Evolutionary conservation across 1,284 basidiomycete species (phyloP), one percentile per base, ranked within the genome.

Genomic region (Singerocomus inundabilis): DNA sequence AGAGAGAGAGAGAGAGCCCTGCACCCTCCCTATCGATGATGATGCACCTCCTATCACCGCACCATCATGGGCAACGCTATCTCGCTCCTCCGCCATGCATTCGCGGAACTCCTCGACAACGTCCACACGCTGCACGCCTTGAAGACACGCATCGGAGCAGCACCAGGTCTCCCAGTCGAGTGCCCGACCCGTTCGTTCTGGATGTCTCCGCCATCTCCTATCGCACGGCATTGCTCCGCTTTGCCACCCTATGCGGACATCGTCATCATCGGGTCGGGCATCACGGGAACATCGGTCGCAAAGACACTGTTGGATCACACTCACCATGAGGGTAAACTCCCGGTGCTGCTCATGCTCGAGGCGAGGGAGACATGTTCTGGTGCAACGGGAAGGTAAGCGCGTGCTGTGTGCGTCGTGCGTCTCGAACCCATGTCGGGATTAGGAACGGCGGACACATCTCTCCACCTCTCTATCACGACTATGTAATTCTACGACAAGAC

Each of bases 251-350:
- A 78, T 54, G 85, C 75, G 3, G 85, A 88, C 57, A 62, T 86
- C 11, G 79, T 88, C 9, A 70, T 88, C 51, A 76, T 88, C 54
- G 86, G 85, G 4, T 85, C 83, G 16, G 86, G 86, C 0, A 84
- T 88, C 47, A 85, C 85, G 3, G 84, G 85, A 0, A 72, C 82
- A 1, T 75, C 80, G 0, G 66, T 85, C 46, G 78, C 77, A 11
- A 76, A 79, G 49, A 74, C 77, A 4, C 53, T 84, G 21, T 67
- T 88, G 8, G 68, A 73, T n/a, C 59, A 56, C 31, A 62, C 68
- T n/a, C 61, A 51, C 32, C 51, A 55, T 24, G 44, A 54, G 24
- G 58, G 56, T 24, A 52, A 58, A 12, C 54, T 56, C 5, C 60
- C 77, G 3, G 67, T 69, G 29, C 61, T 87, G 1, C 73, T 84